Percentiles rank a stretch among this genome's conserved stretches.
Evolutionary conservation across 2,329 filamentous ascomycete species (phyloP).

Genomic region (Penicillium sp.): DNA sequence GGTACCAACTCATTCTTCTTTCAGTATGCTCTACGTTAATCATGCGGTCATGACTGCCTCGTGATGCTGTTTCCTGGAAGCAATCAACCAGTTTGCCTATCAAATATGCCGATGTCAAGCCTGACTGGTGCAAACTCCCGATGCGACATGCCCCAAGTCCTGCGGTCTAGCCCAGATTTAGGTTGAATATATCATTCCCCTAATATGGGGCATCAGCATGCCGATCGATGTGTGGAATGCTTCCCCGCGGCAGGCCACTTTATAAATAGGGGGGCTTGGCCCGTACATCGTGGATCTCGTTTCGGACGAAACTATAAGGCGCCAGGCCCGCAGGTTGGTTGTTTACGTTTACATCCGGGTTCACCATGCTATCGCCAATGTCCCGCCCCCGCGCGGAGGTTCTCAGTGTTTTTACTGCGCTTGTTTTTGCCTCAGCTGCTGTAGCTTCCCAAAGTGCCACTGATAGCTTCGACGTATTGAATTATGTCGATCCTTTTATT

Average conservation of each 20-base stretch:
- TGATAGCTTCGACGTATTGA: constrained; percentile 34
- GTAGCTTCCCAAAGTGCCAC: neutral
- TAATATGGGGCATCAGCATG: constrained; percentile 7
- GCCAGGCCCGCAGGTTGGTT: neutral
- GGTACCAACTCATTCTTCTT: neutral
- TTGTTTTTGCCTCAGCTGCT: constrained; percentile 10
- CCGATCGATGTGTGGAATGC: constrained; percentile 20
- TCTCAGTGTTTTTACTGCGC: constrained; percentile 5
- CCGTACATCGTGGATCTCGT: neutral
- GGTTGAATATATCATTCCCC: constrained; percentile 1
- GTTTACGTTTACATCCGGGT: neutral
- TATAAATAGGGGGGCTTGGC: constrained; percentile 14
- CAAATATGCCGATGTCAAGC: neutral
- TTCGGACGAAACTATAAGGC: neutral
- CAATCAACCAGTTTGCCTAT: neutral
- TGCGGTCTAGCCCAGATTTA: neutral
- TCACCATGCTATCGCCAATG: constrained; percentile 9
- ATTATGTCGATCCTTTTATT: constrained; percentile 54
- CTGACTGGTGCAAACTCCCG: neutral
- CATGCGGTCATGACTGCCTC: neutral
- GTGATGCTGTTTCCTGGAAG: neutral
- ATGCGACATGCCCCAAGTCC: constrained; percentile 6
- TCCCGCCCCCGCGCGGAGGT: neutral
- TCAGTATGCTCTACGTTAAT: neutral
- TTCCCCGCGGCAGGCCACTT: constrained; percentile 7